Evolutionary conservation across 768 basidiomycete genomes (phyloP), one percentile per base, ranked within the genome.

Genomic region (Collybia sp.): DNA sequence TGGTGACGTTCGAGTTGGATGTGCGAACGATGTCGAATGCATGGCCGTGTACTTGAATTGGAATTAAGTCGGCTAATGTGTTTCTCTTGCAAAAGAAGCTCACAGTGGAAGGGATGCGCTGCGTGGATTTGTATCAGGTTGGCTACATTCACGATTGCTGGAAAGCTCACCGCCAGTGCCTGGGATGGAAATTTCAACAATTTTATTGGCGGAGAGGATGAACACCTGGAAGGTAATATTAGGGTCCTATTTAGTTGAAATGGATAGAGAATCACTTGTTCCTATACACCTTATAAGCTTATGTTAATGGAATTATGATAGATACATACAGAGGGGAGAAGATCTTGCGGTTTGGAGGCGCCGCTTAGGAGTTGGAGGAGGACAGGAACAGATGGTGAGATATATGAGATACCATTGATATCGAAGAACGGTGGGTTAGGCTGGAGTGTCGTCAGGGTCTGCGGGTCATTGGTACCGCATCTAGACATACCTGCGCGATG

Each of bases 341-440:
- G 25, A 25, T 25, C 25, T 8, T 25, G 25, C 8, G 25, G 80
- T 69, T 13, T 63, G 30, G 60, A 61, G 5, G 73, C 72, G 0
- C 82, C 82, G 42, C 75, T 80, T 31, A 83, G 55, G 33, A 82
- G 76, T 51, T 83, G 82, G 12, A 82, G 69, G 10, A 83, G 68
- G 11, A 80, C 72, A 0, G 82, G 80, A 0, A 72, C 61, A 0
- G 66, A 63, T 0, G 80, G 79, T 1, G 67, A 56, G 5, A 34
- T 35, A 47, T 63, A 73, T 1, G 53, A 41, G 0, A 51, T 57
- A 2, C 61, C 60, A 42, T 73, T 71, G 25, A 70, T 53, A 1
- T 39, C 51, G 49, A 64, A 68, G 15, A 45, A 43, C 11, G 42
- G 33, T 5, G 35, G 36, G 13, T 32, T 34, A 39, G 12, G 3